These are phyloP conservation scores for Escovopsis sp. DNA, from an alignment of 2,329 filamentous ascomycete genomes.

Conservation along the genomic window DNA sequence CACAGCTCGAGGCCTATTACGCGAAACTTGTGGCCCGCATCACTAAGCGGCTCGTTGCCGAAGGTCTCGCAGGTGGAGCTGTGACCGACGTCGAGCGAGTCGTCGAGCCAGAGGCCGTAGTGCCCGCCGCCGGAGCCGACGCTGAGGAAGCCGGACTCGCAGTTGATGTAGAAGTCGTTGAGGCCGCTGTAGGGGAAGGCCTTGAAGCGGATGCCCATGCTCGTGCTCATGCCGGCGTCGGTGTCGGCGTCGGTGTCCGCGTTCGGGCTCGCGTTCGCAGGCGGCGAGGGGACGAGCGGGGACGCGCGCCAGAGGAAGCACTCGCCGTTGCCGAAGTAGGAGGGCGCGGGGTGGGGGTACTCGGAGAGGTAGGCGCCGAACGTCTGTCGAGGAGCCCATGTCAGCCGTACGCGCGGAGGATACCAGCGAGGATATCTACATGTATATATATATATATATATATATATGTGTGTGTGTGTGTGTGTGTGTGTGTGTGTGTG, in stretches of 20 bases:
- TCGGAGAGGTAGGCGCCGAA: conserved; percentile 95
- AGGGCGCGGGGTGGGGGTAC: conserved; percentile 59
- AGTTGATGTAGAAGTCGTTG: conserved; percentile 94
- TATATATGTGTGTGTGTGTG: no score
- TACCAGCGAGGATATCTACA: no score
- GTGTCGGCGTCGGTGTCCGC: no score
- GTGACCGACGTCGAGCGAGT: conserved; percentile 67
- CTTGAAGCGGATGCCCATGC: conserved; percentile 62
- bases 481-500: no score
- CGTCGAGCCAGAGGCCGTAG: conserved; percentile 88
- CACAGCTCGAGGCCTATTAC: conserved; percentile 85
- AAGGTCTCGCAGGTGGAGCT: conserved; percentile 80
- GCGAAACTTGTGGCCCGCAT: conserved; percentile 84
- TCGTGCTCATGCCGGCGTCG: no score
- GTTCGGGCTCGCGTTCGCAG: conserved; percentile 16
- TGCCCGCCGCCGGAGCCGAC: conserved; percentile 79
- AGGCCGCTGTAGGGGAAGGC: conserved; percentile 91
- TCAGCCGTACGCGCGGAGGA: no score
- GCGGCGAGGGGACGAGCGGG: conserved; percentile 35
- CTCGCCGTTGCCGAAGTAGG: conserved; percentile 92
- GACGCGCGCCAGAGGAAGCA: conserved; percentile 61
- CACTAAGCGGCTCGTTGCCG: conserved; percentile 84
- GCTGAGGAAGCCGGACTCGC: conserved; percentile 70
- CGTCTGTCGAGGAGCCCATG: conserved; percentile 27
- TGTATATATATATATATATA: no score